Percentiles rank a stretch among this genome's conserved stretches.
Conservation (phyloP, 2,329 filamentous ascomycete genomes). For the Fusarium newnesense region DNA sequence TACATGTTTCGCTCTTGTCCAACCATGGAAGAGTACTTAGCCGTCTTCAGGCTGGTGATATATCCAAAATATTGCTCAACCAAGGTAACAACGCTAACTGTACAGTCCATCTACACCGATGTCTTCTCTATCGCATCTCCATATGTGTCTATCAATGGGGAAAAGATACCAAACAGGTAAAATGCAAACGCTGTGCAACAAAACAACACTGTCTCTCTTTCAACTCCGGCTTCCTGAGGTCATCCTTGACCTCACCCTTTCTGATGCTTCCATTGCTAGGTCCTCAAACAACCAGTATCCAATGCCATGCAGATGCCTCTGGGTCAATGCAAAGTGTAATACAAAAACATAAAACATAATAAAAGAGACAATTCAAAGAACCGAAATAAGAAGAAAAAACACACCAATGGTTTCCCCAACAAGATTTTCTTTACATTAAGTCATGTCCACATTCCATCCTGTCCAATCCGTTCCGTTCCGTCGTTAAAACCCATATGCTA, state of each 20-base stretch:
- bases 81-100: constrained; percentile 32
- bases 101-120: constrained; percentile 31
- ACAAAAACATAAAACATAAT: constrained; percentile 20
- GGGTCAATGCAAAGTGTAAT: constrained; percentile 25
- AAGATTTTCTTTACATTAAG: constrained; percentile 29
- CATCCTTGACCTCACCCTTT: constrained; percentile 21
- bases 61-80: constrained; percentile 11
- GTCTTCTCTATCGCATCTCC: constrained; percentile 26
- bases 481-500: constrained; percentile 34
- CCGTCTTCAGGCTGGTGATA: constrained; percentile 8
- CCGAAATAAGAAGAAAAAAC: constrained; percentile 17
- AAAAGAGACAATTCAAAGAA: constrained; percentile 40
- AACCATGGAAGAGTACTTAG: constrained; percentile 11
- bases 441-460: constrained; percentile 32
- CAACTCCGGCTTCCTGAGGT: constrained; percentile 32
- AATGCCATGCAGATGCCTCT: constrained; percentile 33
- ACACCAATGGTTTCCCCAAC: constrained; percentile 24
- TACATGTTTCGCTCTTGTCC: constrained; percentile 13
- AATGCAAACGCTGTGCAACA: constrained; percentile 21
- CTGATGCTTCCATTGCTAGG: constrained; percentile 16
- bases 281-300: constrained; percentile 12
- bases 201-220: constrained; percentile 21
- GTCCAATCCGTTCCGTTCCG: constrained; percentile 29
- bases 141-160: constrained; percentile 27
- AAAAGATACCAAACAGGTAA: constrained; percentile 11